Percentiles rank a stretch among this genome's conserved stretches.
These are phyloP conservation scores for Dipteronia sinensis DNA, from an alignment of 345 rosid species.

Conservation along the genomic window DNA sequence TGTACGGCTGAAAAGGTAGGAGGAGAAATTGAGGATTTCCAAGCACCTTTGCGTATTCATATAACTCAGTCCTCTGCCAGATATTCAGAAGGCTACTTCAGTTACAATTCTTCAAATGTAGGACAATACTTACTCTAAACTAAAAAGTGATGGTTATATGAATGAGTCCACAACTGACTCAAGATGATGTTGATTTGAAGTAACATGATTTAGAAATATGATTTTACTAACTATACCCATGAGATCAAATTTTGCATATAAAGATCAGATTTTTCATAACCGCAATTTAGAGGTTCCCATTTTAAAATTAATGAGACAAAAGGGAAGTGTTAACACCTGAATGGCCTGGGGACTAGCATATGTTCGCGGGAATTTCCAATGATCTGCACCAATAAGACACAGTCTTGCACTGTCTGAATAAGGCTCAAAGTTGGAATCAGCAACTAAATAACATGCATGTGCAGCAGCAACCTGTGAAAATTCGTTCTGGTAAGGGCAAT, in stretches of 20 bases:
- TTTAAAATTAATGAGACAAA: conserved; percentile 1
- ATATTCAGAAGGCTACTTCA: conserved; percentile 23
- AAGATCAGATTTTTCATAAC: not conserved
- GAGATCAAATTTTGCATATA: not conserved
- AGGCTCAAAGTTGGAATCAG: conserved; percentile 70
- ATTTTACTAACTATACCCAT: not conserved
- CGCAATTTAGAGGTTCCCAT: not conserved
- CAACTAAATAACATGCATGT: conserved; percentile 73
- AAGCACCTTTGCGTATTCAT: conserved; percentile 75
- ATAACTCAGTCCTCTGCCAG: conserved; percentile 57
- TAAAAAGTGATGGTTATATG: not conserved
- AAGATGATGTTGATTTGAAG: not conserved
- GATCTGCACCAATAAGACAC: conserved; percentile 81
- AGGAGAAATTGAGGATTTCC: conserved; percentile 93
- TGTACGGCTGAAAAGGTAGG: conserved; percentile 93
- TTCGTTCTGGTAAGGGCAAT: conserved; percentile 8
- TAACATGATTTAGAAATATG: not conserved
- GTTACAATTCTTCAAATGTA: not conserved
- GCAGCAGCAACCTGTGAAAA: conserved; percentile 60
- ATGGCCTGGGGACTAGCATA: conserved; percentile 74
- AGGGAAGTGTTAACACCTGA: conserved; percentile 44
- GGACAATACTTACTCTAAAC: not conserved
- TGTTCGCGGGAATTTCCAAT: conserved; percentile 71
- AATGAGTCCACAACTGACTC: not conserved
- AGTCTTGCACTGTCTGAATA: conserved; percentile 73